Base-by-base conservation (phyloP, 2,329 filamentous ascomycete genomes). In the Sclerotinia nivalis region DNA sequence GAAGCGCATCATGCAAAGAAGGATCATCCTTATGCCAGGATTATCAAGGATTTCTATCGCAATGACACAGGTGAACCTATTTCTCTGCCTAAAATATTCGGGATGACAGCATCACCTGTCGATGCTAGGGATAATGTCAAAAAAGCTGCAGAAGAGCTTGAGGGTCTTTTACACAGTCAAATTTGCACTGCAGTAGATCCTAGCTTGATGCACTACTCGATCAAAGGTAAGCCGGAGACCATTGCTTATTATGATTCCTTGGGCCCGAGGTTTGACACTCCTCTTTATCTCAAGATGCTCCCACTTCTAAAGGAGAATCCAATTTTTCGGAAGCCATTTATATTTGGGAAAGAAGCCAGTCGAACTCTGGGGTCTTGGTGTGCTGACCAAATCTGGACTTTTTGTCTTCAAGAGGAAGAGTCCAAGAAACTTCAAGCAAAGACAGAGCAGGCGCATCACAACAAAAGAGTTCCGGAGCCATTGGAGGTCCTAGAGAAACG, bases 1-100 rank as follows among this genome's bases (percentile, higher is more conserved):
- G 96, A 99, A 80, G 96, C 94, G 8, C 96, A 99, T 76, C 96
- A 98, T 77, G 89, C 95, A 0, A 99, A 99, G 81, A 96, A 95
- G 79, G 91, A 93, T 66, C 96, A 99, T 76, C 86, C 93, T 0
- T 99, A 97, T 77, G 93, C 95, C 28, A 86, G 88, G 40, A 96
- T 99, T 70, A 92, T 99, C 80, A 93, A 92, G 75, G 91, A 97
- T 70, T 93, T 92, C 74, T 98, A 97, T 76, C n/a, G 28, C 58
- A 76, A 84, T 2, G 62, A 71, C 10, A 82, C 84, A 43, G 74
- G 78, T 1, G 80, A 83, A 0, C 72, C 78, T 0, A 75, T 77
- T 0, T 81, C 81, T 61, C 85, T 88, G 6, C 96, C 96, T 5
- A 90, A 89, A 50, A 89, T 99, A 28, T 91, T 99, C 74, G 95